phyloP scores from a whole-genome alignment of 1,284 basidiomycete genomes.

The Leccinum griseonigrum region DNA sequence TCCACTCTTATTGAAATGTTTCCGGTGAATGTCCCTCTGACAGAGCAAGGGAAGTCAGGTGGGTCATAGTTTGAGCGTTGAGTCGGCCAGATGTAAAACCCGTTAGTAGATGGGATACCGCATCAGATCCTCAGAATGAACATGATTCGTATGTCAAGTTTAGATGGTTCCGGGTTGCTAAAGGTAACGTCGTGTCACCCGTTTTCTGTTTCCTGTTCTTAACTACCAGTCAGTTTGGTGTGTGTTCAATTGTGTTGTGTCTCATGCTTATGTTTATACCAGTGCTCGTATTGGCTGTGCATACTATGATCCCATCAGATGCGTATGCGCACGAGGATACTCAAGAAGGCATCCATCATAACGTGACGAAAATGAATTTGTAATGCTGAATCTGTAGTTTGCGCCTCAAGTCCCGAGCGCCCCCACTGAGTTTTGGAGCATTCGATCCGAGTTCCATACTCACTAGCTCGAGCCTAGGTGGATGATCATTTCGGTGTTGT shows the following conservation, averaged over 20 bases:
- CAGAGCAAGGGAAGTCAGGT: slow-evolving; percentile 5
- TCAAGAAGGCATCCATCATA: slow-evolving; percentile 71
- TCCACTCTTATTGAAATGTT: slow-evolving; percentile 7
- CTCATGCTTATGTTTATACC: slow-evolving; percentile 14
- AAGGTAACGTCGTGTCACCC: slow-evolving; percentile 17
- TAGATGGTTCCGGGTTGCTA: slow-evolving; percentile 2
- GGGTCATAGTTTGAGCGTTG: background rate
- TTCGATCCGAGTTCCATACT: slow-evolving; percentile 66
- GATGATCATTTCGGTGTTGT: slow-evolving; percentile 75
- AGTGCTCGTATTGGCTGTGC: slow-evolving; percentile 73
- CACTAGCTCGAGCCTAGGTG: slow-evolving; percentile 63
- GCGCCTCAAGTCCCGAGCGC: slow-evolving; percentile 5
- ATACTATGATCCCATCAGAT: slow-evolving; percentile 73
- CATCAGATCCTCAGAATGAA: slow-evolving; percentile 16
- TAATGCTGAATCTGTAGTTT: slow-evolving; percentile 1
- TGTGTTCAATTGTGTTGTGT: background rate
- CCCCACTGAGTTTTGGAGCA: slow-evolving; percentile 73
- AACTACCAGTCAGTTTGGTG: slow-evolving; percentile 38
- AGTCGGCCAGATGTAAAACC: slow-evolving; percentile 27
- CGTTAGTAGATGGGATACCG: slow-evolving; percentile 38
- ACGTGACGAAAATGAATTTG: slow-evolving; percentile 68
- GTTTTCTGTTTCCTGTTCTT: background rate
- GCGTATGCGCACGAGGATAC: slow-evolving; percentile 81
- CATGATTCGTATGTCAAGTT: slow-evolving; percentile 3
- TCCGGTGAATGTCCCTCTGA: slow-evolving; percentile 1